Percentiles rank a stretch among this genome's conserved stretches.
Conservation (phyloP, 371 early-diverging fungal genomes). For the Mortierella sp. region DNA sequence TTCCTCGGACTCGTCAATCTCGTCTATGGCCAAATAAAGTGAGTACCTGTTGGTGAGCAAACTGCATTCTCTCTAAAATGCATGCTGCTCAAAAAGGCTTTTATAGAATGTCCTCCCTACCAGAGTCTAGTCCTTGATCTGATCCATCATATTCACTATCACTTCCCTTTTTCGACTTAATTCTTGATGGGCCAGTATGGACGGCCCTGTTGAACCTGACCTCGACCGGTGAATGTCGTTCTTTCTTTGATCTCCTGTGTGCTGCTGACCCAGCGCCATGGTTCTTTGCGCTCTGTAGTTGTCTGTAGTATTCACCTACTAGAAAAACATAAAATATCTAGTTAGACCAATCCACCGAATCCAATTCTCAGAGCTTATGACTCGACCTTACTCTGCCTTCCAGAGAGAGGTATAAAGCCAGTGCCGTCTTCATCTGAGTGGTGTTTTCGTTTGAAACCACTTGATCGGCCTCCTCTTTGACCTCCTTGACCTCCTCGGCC, state of each 20-base stretch:
- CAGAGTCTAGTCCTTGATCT: conserved; percentile 29
- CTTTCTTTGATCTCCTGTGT: conserved; percentile 4
- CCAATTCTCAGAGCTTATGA: not conserved
- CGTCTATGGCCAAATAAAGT: conserved; percentile 13
- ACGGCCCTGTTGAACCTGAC: conserved; percentile 30
- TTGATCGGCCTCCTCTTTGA: not conserved
- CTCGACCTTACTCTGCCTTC: conserved; percentile 3
- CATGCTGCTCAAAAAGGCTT: not conserved
- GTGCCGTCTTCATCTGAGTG: conserved; percentile 5
- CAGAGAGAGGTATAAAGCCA: conserved; percentile 18
- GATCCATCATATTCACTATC: conserved; percentile 11
- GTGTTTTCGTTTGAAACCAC: conserved; percentile 7
- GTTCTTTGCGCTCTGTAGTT: not conserved
- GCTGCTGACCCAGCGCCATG: conserved; percentile 7
- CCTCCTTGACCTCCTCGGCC: conserved; percentile 8
- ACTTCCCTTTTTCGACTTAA: not conserved
- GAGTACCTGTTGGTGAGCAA: not conserved
- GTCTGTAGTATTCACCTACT: conserved; percentile 4
- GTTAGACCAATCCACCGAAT: not conserved
- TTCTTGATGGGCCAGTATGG: not conserved
- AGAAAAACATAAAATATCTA: not conserved
- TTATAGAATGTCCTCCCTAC: not conserved
- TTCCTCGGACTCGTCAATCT: conserved; percentile 28
- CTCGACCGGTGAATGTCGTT: not conserved
- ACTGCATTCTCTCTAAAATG: not conserved